Evolutionary conservation across 1,284 basidiomycete species (phyloP).

Genomic region (Boletus sp.): DNA sequence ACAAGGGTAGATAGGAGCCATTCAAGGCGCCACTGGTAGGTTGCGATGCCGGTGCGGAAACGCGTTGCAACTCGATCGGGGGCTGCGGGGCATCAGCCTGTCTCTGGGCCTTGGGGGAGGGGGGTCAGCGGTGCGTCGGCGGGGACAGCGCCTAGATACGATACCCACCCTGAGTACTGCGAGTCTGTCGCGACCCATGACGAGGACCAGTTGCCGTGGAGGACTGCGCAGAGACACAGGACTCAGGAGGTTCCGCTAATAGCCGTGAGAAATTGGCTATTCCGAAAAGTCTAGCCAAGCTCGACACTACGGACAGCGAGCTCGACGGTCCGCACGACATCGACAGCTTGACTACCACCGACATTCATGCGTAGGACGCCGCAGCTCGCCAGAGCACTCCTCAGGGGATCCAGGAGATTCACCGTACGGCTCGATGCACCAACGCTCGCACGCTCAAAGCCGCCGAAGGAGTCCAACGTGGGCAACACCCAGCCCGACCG

Average conservation of each 20-base stretch:
- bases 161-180: constrained; percentile 30
- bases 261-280: constrained; percentile 19
- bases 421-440: constrained; percentile 1
- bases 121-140: constrained; percentile 1
- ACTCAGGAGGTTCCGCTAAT: constrained; percentile 5
- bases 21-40: constrained; percentile 1
- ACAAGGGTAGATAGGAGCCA: constrained; percentile 4
- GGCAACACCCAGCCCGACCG: constrained; percentile 18
- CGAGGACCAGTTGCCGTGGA: background rate
- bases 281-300: background rate
- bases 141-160: background rate
- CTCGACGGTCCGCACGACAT: constrained; percentile 1
- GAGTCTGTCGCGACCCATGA: constrained; percentile 32
- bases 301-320: constrained; percentile 8
- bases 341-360: background rate
- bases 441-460: constrained; percentile 24
- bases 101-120: constrained; percentile 27
- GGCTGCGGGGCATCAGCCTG: constrained; percentile 23
- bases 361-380: constrained; percentile 25
- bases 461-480: constrained; percentile 21
- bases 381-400: constrained; percentile 21
- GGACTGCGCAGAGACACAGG: background rate
- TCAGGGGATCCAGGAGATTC: constrained; percentile 15
- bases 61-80: constrained; percentile 30
- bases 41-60: constrained; percentile 13